phyloP scores from a whole-genome alignment of 495 filamentous ascomycete genomes.

The Monascus purpureus region DNA sequence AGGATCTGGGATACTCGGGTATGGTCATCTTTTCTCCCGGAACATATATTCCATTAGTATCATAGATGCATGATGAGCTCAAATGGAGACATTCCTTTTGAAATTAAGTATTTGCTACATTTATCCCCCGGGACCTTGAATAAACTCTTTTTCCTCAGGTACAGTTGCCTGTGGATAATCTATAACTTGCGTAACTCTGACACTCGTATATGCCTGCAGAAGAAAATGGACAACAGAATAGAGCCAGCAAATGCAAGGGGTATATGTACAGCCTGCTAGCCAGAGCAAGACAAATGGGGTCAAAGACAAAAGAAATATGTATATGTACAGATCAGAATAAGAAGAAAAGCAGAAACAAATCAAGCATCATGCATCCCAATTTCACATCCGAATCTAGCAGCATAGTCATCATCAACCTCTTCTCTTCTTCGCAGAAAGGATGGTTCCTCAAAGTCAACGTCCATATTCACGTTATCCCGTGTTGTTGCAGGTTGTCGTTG shows the following conservation, averaged over 20 bases:
- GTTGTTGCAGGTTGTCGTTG: background rate
- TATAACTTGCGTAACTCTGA: no score
- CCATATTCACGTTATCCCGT: slow-evolving; percentile 18
- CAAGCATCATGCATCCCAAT: slow-evolving; percentile 13
- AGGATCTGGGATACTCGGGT: no score
- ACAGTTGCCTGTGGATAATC: background rate
- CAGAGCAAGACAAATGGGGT: background rate
- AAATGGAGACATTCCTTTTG: no score
- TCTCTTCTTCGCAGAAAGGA: slow-evolving; percentile 26
- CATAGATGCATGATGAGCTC: no score
- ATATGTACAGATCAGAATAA: background rate
- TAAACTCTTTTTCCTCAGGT: background rate
- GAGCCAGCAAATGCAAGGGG: background rate
- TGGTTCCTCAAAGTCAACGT: slow-evolving; percentile 31
- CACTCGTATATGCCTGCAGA: background rate
- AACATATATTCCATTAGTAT: no score
- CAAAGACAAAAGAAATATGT: no score
- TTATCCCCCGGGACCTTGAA: no score
- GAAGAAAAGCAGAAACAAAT: slow-evolving; percentile 2
- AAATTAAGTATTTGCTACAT: no score
- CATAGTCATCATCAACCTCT: slow-evolving; percentile 28
- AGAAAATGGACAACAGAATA: background rate
- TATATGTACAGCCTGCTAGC: background rate
- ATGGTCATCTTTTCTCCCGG: no score
- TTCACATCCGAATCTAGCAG: background rate